phyloP scores from a whole-genome alignment of 1,284 basidiomycete species.

The Earliella scabrosa region DNA sequence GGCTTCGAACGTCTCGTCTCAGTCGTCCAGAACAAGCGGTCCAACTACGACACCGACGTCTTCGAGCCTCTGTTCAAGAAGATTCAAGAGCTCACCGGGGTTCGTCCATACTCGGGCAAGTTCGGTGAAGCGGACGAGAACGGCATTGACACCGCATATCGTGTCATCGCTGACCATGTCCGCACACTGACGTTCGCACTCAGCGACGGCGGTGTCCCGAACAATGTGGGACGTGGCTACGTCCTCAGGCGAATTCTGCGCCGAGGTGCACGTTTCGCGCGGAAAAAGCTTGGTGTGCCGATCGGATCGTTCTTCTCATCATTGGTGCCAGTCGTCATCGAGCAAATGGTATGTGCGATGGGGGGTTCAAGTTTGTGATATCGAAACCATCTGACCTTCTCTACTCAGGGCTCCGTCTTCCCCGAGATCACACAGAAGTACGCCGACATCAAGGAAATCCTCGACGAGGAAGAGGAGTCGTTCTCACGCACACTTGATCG shows the following conservation, averaged over 20 bases:
- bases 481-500: constrained; percentile 97
- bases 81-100: constrained; percentile 91
- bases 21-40: constrained; percentile 87
- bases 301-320: constrained; percentile 97
- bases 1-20: constrained; percentile 98
- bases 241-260: constrained; percentile 93
- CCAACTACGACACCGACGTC: constrained; percentile 98
- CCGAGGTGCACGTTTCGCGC: constrained; percentile 91
- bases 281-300: constrained; percentile 93
- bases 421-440: constrained; percentile 90
- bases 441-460: constrained; percentile 91
- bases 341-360: constrained; percentile 85
- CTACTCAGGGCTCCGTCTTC: constrained; percentile 79
- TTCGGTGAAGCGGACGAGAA: constrained; percentile 94
- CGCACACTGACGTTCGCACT: constrained; percentile 95
- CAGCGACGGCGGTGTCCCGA: constrained; percentile 95
- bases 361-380: too few species aligned
- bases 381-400: too few species aligned
- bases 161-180: constrained; percentile 96
- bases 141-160: constrained; percentile 97
- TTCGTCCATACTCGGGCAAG: constrained; percentile 86
- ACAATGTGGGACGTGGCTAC: constrained; percentile 96
- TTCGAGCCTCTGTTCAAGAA: constrained; percentile 90
- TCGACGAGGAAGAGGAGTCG: constrained; percentile 97
- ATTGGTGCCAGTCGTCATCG: constrained; percentile 87